These are phyloP conservation scores for Coemansia sp. DNA, from an alignment of 192 early-diverging fungal species.

Conservation along the genomic window DNA sequence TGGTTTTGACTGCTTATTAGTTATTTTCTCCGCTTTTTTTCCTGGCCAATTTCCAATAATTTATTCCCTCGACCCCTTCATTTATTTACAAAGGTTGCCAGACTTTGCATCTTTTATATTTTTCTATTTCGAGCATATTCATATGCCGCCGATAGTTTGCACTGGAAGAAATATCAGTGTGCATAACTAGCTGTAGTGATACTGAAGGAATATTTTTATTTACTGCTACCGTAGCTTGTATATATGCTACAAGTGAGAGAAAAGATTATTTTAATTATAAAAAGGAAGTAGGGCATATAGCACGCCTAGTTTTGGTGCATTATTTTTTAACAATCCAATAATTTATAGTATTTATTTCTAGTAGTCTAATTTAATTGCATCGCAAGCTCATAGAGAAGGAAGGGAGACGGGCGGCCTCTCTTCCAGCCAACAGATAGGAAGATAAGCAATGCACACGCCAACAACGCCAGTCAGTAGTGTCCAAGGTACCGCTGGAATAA, in stretches of 20 bases:
- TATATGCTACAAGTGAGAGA: not conserved
- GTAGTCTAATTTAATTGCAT: not conserved
- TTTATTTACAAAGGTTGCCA: too few species aligned
- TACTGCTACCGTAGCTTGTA: not conserved
- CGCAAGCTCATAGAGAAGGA: too few species aligned
- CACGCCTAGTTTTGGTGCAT: not conserved
- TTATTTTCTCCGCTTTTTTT: too few species aligned
- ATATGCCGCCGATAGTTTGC: too few species aligned
- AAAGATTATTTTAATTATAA: not conserved
- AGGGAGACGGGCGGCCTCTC: not conserved
- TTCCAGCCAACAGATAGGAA: not conserved
- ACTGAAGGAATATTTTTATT: too few species aligned
- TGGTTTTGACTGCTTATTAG: too few species aligned
- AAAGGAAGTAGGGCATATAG: not conserved
- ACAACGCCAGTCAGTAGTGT: constrained; percentile 22
- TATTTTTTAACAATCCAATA: not conserved
- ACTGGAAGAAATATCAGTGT: too few species aligned
- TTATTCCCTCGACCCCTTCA: too few species aligned
- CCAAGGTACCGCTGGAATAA: not conserved
- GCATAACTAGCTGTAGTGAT: too few species aligned
- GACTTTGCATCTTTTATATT: too few species aligned
- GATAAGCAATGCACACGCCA: constrained; percentile 20
- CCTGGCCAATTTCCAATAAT: too few species aligned
- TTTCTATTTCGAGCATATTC: too few species aligned
- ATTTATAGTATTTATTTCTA: not conserved